A percentile compares a stretch with the other conserved stretches of the same genome.
Conservation (phyloP, 1,139 yeast species). For the Geotrichum reessii region DNA sequence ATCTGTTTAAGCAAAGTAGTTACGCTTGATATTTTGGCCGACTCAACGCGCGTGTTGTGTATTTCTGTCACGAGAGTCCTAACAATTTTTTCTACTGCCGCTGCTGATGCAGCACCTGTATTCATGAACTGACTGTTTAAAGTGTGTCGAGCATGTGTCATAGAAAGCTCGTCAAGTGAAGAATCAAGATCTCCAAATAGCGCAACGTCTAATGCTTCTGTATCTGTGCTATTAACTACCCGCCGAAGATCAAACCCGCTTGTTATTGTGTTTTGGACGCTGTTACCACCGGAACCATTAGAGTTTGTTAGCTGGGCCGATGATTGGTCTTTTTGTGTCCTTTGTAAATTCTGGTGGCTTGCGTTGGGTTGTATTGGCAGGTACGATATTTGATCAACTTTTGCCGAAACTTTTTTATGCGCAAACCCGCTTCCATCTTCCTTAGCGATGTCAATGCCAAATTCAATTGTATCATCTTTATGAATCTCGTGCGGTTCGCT, state of each 20-base stretch:
- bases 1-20: slow-evolving; percentile 35
- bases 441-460: slow-evolving; percentile 88
- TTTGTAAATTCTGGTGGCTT: not conserved
- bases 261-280: not conserved
- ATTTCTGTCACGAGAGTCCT: slow-evolving; percentile 45
- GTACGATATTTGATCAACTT: slow-evolving; percentile 64
- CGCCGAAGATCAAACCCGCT: not conserved
- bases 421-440: slow-evolving; percentile 47
- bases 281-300: not conserved
- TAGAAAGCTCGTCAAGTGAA: slow-evolving; percentile 52
- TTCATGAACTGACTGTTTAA: slow-evolving; percentile 60
- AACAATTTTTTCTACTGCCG: slow-evolving; percentile 47
- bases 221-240: not conserved
- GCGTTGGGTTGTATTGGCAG: slow-evolving; percentile 40
- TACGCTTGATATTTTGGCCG: slow-evolving; percentile 43
- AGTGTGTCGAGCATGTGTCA: slow-evolving; percentile 51
- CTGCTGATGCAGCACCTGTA: slow-evolving; percentile 53
- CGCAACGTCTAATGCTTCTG: slow-evolving; percentile 56
- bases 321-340: not conserved
- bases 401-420: slow-evolving; percentile 80
- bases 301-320: not conserved
- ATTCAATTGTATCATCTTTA: slow-evolving; percentile 72
- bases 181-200: slow-evolving; percentile 73
- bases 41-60: slow-evolving; percentile 43
- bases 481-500: slow-evolving; percentile 51